Percentiles rank a stretch among this genome's conserved stretches.
These are phyloP conservation scores for Globisporangium ultimum DNA, from an alignment of 352 stramenopile species.

Conservation along the genomic window DNA sequence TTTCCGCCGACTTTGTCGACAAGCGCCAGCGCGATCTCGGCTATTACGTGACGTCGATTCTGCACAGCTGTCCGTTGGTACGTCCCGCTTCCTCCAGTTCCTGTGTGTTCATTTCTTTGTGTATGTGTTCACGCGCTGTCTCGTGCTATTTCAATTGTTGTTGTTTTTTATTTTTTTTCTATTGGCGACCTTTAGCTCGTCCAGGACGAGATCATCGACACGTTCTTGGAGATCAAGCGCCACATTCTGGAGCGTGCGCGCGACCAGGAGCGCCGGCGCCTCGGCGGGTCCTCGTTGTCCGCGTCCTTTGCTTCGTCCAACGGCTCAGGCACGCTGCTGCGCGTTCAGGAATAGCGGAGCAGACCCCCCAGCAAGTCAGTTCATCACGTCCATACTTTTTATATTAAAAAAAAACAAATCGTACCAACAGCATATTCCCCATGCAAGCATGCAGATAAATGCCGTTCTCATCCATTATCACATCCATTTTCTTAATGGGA, in stretches of 20 bases:
- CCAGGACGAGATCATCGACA: constrained; percentile 81
- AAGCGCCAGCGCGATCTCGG: constrained; percentile 84
- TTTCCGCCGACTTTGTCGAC: constrained; percentile 84
- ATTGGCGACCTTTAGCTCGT: neutral
- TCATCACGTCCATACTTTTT: neutral
- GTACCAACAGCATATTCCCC: too few relatives aligned
- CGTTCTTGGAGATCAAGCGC: constrained; percentile 86
- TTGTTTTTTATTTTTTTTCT: too few relatives aligned
- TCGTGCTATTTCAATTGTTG: neutral
- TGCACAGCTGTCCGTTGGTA: constrained; percentile 76
- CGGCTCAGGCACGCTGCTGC: constrained; percentile 8
- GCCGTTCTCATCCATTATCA: too few relatives aligned
- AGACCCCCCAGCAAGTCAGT: neutral
- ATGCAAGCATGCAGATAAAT: too few relatives aligned
- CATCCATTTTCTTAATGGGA: too few relatives aligned
- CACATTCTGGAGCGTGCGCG: constrained; percentile 71
- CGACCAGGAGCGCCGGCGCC: constrained; percentile 39
- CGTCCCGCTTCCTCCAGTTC: neutral
- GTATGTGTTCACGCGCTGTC: neutral
- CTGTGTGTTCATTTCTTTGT: neutral
- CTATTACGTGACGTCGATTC: constrained; percentile 83
- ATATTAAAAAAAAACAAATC: too few relatives aligned
- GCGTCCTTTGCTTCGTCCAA: neutral
- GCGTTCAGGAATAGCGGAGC: constrained; percentile 13
- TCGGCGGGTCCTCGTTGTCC: neutral